phyloP scores from a whole-genome alignment of 1,284 basidiomycete species.

The Ceraceosorus bombacis region DNA sequence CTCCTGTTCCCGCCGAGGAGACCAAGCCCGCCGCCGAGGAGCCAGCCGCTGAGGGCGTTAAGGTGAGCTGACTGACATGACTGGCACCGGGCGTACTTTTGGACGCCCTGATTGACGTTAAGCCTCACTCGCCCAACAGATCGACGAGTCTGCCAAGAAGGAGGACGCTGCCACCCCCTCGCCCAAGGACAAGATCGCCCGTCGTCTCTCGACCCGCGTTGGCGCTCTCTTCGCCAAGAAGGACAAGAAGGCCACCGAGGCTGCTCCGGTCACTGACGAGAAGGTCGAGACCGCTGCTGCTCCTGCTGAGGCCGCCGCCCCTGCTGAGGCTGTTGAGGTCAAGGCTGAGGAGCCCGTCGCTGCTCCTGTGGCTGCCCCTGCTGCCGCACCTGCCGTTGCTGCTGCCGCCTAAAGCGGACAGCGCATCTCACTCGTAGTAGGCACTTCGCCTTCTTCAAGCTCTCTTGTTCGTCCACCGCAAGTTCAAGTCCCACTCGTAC shows the following conservation, averaged over 20 bases:
- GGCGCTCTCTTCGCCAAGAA: conserved; percentile 37
- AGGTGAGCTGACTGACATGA: conserved; percentile 5
- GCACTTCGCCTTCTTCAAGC: too few relatives aligned
- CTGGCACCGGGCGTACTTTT: neutral
- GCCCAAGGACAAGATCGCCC: conserved; percentile 34
- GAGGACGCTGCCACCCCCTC: conserved; percentile 22
- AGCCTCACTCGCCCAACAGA: conserved; percentile 50
- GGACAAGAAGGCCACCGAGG: conserved; percentile 13
- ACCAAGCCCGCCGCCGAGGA: conserved; percentile 15
- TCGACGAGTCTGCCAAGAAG: conserved; percentile 32
- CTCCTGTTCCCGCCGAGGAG: conserved; percentile 16
- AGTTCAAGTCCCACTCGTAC: too few relatives aligned
- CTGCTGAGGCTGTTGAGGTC: conserved; percentile 15
- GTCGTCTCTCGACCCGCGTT: conserved; percentile 34
- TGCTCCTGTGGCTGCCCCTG: conserved; percentile 13
- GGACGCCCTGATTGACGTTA: neutral
- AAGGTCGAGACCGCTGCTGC: too few relatives aligned
- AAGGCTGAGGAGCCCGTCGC: conserved; percentile 15
- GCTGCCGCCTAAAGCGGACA: conserved; percentile 5
- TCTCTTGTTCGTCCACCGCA: too few relatives aligned
- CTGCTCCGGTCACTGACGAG: too few relatives aligned
- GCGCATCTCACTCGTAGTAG: too few relatives aligned
- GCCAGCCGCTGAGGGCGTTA: conserved; percentile 22
- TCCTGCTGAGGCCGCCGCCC: conserved; percentile 14
- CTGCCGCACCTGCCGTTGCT: conserved; percentile 21